Base-by-base conservation (phyloP, 1,284 basidiomycete species). In the Thelephora terrestris region DNA sequence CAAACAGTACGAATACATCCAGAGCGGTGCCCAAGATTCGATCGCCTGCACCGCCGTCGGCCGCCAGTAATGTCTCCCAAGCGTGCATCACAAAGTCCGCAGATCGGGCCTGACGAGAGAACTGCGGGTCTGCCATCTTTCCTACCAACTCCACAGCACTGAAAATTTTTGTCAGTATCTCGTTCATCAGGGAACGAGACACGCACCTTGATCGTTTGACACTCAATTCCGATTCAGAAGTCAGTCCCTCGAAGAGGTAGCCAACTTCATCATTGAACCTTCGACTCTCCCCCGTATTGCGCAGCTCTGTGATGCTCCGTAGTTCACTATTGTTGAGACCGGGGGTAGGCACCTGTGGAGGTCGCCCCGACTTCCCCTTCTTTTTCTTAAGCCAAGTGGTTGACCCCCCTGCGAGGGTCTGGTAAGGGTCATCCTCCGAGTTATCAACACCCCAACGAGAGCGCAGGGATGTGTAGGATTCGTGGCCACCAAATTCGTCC, bases 241-340 rank as follows among this genome's bases (percentile, higher is more conserved):
- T 76, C 60, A 90, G 71, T 1, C 86, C 85, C 60, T 90, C 86
- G 48, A 88, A 81, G 3, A 90, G 64, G 63, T 89, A 90, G 0
- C 85, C 86, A 2, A 87, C 74, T 57, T 89, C 86, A 51, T 90
- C 86, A 43, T 86, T 60, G 57, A 90, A 90, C 17, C 85, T 68
- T 52, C 86, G 69, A 47, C 71, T 79, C 63, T 90, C 85, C n/a
- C 86, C 86, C 58, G 84, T 85, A 55, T 75, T 82, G 47, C 85
- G 68, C 34, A 90, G 67, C 55, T 90, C 86, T 0, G 82, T 84
- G 44, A 88, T 85, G 52, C 83, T 88, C 59, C 82, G 85, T 44
- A 89, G 58, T 46, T 85, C 81, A 74, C 81, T 77, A 14, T 76
- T 78, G 10, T 62, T 60, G 3, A 18, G n/a, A 6, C 20, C 39